Conservation (phyloP, 106 monocot species). For the Dendrobium huoshanense region DNA sequence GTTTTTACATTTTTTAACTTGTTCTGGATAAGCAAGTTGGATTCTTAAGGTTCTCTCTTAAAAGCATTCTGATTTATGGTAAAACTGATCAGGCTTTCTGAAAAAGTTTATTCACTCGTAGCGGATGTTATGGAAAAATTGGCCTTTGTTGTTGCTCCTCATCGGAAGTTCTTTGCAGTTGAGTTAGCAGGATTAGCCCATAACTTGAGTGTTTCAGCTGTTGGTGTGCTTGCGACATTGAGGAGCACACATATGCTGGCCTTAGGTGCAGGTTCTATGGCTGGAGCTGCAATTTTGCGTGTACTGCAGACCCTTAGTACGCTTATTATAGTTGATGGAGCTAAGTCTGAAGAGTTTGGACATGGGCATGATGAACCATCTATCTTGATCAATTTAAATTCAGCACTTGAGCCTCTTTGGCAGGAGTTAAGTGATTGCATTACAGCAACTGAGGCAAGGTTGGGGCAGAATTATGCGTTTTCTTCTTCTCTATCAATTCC, state of each 20-base stretch:
- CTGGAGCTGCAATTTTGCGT: constrained; percentile 64
- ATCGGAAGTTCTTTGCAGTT: constrained; percentile 49
- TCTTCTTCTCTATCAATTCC: constrained; percentile 11
- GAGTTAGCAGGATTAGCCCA: constrained; percentile 52
- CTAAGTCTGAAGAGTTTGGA: constrained; percentile 17
- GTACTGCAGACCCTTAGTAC: constrained; percentile 47
- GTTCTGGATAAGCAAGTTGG: background rate
- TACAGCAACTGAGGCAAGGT: constrained; percentile 40
- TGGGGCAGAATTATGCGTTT: constrained; percentile 37
- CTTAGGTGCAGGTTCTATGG: constrained; percentile 41
- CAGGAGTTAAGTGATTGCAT: constrained; percentile 65
- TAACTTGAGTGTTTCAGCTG: constrained; percentile 49
- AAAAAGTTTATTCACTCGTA: constrained; percentile 59
- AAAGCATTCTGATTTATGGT: constrained; percentile 6
- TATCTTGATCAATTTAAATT: constrained; percentile 41
- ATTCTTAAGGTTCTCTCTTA: background rate
- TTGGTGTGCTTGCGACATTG: constrained; percentile 37
- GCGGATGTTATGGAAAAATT: constrained; percentile 67
- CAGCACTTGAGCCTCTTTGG: constrained; percentile 61
- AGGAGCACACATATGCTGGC: constrained; percentile 47
- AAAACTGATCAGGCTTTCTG: constrained; percentile 44
- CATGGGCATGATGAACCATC: constrained; percentile 30
- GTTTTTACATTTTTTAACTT: background rate
- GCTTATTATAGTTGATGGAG: constrained; percentile 30
- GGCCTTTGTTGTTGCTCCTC: constrained; percentile 40